These are phyloP conservation scores for Candida verbasci DNA, from an alignment of 805 yeast genomes.

Conservation along the genomic window DNA sequence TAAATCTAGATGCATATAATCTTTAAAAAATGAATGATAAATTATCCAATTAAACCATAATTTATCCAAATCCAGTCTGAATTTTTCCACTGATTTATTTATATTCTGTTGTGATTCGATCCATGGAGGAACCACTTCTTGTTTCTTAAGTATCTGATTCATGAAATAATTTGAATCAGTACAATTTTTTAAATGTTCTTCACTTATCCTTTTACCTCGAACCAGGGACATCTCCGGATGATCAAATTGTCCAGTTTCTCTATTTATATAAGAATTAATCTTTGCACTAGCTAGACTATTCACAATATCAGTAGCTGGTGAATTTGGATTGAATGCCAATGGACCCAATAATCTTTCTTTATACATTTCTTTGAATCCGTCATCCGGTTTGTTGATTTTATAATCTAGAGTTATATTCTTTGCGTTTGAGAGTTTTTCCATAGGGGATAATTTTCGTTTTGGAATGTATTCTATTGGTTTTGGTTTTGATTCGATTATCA, in stretches of 20 bases:
- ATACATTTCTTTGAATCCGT: constrained; percentile 55
- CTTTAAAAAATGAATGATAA: constrained; percentile 7
- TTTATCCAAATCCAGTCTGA: constrained; percentile 42
- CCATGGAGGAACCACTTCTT: constrained; percentile 88
- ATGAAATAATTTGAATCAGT: constrained; percentile 64
- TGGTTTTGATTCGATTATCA: constrained; percentile 30
- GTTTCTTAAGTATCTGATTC: constrained; percentile 70
- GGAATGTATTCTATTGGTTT: constrained; percentile 14
- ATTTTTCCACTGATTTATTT: constrained; percentile 43
- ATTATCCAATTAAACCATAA: constrained; percentile 30
- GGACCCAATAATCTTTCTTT: constrained; percentile 63
- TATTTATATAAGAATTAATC: constrained; percentile 63
- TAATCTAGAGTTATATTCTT: constrained; percentile 67
- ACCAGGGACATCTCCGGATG: constrained; percentile 40
- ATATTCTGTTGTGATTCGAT: constrained; percentile 75
- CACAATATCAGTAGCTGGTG: constrained; percentile 47
- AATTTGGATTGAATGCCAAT: constrained; percentile 39
- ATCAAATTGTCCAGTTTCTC: constrained; percentile 65
- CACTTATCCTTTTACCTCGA: constrained; percentile 58
- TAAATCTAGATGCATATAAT: constrained; percentile 1
- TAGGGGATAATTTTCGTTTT: constrained; percentile 10
- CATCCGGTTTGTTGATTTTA: constrained; percentile 37
- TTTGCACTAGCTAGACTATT: constrained; percentile 68
- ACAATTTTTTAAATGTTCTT: constrained; percentile 56
- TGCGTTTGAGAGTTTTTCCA: constrained; percentile 49